Evolutionary conservation across 352 stramenopile species (phyloP), one percentile per base, ranked within the genome.

Genomic region (Pythium biforme): DNA sequence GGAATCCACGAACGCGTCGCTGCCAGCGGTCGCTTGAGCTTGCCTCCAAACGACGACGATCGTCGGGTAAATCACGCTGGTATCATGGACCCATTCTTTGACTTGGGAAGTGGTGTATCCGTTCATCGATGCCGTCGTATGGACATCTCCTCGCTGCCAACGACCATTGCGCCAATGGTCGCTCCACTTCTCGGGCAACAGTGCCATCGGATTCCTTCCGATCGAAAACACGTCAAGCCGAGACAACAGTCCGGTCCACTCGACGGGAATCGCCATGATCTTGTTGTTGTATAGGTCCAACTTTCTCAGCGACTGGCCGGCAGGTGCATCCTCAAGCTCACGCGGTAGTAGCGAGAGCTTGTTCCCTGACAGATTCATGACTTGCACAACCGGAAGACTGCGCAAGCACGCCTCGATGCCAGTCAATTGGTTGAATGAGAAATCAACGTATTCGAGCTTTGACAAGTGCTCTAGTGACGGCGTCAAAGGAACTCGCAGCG

Each of bases 241-340:
- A n/a, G 58, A 33, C 0, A 92, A 55, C 3, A 92, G 62, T 4
- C 50, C n/a, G n/a, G 65, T 66, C 43, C 86, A 66, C 56, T 89
- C 79, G 17, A 89, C 55, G 0, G 83, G 81, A 40, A 92, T 70
- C 11, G 76, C 79, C 31, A 56, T 31, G 8, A 90, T 61, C 9
- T 69, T 61, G 52, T 92, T 92, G 49, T 78, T 76, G 62, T 88
- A 82, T 54, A 89, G 22, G 39, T 92, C 83, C 2, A 90, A 59
- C 25, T 86, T 89, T 33, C 66, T 71, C 15, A 92, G 69, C 15
- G 64, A 64, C 0, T 2, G 9, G 22, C 43, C 52, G 17, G 50
- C 48, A 0, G 56, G 55, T 11, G 64, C 20, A 6, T 37, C n/a
- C 2, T 40, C 66, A 46, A 90, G 69, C 50, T 87, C 76, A 14